phyloP scores from a whole-genome alignment of 2,329 filamentous ascomycete genomes.

The Ustulina deusta region DNA sequence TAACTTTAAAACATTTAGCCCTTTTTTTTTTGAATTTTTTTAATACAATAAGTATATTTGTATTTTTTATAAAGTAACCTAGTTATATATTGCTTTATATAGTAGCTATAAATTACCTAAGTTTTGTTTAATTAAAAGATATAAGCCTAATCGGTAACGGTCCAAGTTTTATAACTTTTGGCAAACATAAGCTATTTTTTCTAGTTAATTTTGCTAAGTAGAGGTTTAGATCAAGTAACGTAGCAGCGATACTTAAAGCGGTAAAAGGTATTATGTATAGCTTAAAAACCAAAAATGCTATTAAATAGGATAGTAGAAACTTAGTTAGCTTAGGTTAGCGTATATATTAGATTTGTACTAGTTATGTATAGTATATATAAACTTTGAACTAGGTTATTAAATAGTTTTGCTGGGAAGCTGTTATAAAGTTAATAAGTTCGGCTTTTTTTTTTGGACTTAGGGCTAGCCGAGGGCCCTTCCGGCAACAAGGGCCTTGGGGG shows the following conservation, averaged over 20 bases:
- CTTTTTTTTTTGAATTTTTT: not conserved
- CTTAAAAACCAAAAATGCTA: not conserved
- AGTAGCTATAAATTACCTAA: not conserved
- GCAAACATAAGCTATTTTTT: not conserved
- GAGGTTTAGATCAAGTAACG: not conserved
- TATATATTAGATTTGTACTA: too few species aligned
- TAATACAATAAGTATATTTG: not conserved
- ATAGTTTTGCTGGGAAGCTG: not conserved
- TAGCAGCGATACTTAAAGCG: not conserved
- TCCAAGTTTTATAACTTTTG: not conserved
- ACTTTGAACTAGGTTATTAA: conserved; percentile 1
- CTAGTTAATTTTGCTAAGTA: not conserved
- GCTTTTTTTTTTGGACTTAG: not conserved
- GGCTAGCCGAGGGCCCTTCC: not conserved
- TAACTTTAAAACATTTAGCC: not conserved
- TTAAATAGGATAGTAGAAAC: not conserved
- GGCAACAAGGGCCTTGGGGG: not conserved
- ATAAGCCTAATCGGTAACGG: not conserved
- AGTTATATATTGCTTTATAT: not conserved
- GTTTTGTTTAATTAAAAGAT: not conserved
- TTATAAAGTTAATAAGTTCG: not conserved
- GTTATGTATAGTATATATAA: too few species aligned
- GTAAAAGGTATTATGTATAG: not conserved
- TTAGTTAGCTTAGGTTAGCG: too few species aligned
- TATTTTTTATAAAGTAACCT: not conserved